These are phyloP conservation scores for Cystobasidium tubakii DNA, from an alignment of 768 basidiomycete genomes.

Conservation along the genomic window DNA sequence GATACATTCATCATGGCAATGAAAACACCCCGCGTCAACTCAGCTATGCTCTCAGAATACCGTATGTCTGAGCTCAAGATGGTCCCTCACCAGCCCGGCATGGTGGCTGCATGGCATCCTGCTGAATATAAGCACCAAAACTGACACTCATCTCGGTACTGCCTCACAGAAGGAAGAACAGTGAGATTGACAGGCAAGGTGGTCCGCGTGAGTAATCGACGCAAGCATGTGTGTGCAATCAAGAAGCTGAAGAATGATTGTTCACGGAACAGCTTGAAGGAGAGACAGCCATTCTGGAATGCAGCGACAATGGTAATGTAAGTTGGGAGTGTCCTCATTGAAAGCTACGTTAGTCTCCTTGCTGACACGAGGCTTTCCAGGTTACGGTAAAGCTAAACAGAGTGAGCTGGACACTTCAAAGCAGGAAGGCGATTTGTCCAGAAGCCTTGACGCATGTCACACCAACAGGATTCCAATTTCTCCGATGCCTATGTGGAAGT, in stretches of 20 bases:
- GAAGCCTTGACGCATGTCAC: neutral
- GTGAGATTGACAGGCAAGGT: slow-evolving; percentile 32
- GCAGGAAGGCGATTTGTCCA: neutral
- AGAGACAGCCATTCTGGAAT: slow-evolving; percentile 19
- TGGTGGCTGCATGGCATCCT: neutral
- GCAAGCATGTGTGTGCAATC: too few relatives aligned
- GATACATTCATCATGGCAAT: slow-evolving; percentile 29
- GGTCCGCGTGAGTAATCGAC: slow-evolving; percentile 6
- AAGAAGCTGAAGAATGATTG: neutral
- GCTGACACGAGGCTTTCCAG: neutral
- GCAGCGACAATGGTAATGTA: slow-evolving; percentile 26
- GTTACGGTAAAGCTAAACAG: slow-evolving; percentile 32
- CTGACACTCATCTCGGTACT: neutral
- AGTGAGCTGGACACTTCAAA: neutral
- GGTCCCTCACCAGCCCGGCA: too few relatives aligned
- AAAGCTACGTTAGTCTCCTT: neutral
- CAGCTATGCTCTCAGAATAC: slow-evolving; percentile 25
- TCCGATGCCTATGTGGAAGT: slow-evolving; percentile 33
- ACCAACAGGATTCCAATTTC: slow-evolving; percentile 29
- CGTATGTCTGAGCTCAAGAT: slow-evolving; percentile 11
- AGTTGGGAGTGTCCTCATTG: neutral
- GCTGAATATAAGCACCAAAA: neutral
- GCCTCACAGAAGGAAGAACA: slow-evolving; percentile 12
- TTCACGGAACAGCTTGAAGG: slow-evolving; percentile 27
- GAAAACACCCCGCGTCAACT: slow-evolving; percentile 31